Base-by-base conservation (phyloP, 139 green algal species). In the Coccomyxa sp. region DNA sequence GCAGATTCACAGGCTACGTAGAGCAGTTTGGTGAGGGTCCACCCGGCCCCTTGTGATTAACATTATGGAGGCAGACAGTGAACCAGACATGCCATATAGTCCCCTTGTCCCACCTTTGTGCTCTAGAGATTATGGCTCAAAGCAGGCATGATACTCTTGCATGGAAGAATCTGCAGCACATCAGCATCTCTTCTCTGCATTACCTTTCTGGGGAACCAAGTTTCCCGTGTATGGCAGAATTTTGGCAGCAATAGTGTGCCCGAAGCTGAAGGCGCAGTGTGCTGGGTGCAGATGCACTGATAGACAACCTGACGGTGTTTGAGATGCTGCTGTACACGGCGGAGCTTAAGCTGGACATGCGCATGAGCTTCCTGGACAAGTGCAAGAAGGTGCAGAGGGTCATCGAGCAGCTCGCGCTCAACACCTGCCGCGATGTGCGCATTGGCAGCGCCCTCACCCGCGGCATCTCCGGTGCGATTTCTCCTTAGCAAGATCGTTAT, bases 291-390 rank as follows among this genome's bases (percentile, higher is more conserved):
- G 89, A 92, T 71, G 90, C 88, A 4, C 85, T 94, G 83, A 84
- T 94, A 18, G 84, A 84, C 18, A 93, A 88, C 66, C 86, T 95
- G 51, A 96, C 84, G 28, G 71, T 85, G 32, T 75, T 84, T 45
- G 83, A 96, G 86, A 96, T 95, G 93, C 86, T 98, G 58, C 78
- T 95, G 82, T 98, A 98, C 89, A 97, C 92, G 0, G 91, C 90
- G 10, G 92, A 96, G 83, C 88, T 98, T 66, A 95, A 96, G 88
- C 86, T 89, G 15, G 82, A 86, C 0, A 67, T 80, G 4, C 51
- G 23, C n/a, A 85, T 93, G 89, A 71, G 86, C 1, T 51, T 88
- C 21, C 77, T 78, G 14, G 58, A 51, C 68, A 93, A 96, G 84
- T 67, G 84, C 27, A 82, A 57, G 30, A 88, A 80, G 15, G 94